phyloP scores from a whole-genome alignment of 352 stramenopile genomes.

The Phytophthora tentaculata region DNA sequence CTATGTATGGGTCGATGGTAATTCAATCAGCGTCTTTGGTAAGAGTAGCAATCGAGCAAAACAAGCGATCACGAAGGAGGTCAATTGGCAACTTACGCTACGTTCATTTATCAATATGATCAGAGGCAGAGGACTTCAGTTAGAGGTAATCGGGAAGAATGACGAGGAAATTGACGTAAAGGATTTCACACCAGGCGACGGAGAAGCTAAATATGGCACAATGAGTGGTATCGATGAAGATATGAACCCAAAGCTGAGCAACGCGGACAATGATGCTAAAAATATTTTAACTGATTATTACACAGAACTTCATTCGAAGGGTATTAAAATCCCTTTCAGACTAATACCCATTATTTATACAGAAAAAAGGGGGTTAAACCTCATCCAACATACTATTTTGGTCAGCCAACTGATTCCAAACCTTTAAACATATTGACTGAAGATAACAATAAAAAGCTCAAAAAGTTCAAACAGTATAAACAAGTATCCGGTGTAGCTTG shows the following conservation, averaged over 20 bases:
- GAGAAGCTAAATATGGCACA: slow-evolving; percentile 16
- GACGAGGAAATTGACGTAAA: neutral
- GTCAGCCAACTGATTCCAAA: slow-evolving; percentile 25
- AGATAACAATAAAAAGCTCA: slow-evolving; percentile 21
- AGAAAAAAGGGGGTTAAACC: slow-evolving; percentile 15
- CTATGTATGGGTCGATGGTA: neutral
- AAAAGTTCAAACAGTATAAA: no score
- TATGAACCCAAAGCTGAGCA: slow-evolving; percentile 16
- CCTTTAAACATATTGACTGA: no score
- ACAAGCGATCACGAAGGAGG: slow-evolving; percentile 14
- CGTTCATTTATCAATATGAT: slow-evolving; percentile 22
- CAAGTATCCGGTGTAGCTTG: slow-evolving; percentile 19
- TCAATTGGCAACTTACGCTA: slow-evolving; percentile 22
- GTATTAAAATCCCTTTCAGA: slow-evolving; percentile 21
- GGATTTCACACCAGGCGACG: slow-evolving; percentile 9
- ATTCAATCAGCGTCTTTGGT: slow-evolving; percentile 13
- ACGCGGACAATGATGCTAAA: slow-evolving; percentile 32
- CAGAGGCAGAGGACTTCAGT: no score
- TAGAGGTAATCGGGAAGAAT: slow-evolving; percentile 10
- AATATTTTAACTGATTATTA: slow-evolving; percentile 27
- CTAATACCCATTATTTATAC: slow-evolving; percentile 26
- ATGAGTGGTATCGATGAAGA: slow-evolving; percentile 22
- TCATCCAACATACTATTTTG: slow-evolving; percentile 28
- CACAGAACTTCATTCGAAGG: slow-evolving; percentile 10
- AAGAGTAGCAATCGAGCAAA: slow-evolving; percentile 7